phyloP scores from a whole-genome alignment of 1,139 yeast species.

The Geotrichum restrictum region DNA sequence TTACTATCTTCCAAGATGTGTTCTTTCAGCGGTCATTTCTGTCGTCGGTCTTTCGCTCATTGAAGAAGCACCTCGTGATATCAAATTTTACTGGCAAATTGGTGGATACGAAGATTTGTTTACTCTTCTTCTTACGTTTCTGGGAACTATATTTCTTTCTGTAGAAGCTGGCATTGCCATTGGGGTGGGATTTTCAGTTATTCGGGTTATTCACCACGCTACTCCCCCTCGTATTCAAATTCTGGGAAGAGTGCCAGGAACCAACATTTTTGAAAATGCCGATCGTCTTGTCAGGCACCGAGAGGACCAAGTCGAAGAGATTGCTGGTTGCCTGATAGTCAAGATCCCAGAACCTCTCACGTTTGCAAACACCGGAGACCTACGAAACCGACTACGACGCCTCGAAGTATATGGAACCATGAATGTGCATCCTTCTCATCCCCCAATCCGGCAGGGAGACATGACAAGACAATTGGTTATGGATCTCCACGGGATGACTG shows the following conservation, averaged over 20 bases:
- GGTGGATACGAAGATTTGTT: constrained; percentile 73
- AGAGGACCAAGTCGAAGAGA: constrained; percentile 49
- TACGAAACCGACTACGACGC: constrained; percentile 67
- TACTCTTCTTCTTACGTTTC: constrained; percentile 68
- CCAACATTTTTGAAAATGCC: constrained; percentile 73
- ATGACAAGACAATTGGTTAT: constrained; percentile 68
- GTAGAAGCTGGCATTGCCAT: constrained; percentile 88
- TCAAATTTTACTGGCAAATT: constrained; percentile 67
- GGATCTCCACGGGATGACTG: constrained; percentile 83
- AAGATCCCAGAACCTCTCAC: constrained; percentile 91
- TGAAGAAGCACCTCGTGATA: constrained; percentile 83
- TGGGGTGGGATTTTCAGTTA: constrained; percentile 75
- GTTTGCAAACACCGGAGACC: constrained; percentile 83
- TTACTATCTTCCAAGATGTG: constrained; percentile 74
- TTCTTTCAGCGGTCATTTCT: constrained; percentile 75
- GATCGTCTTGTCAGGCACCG: constrained; percentile 42
- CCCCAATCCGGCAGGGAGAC: constrained; percentile 50
- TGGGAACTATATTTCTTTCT: constrained; percentile 72
- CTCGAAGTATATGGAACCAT: constrained; percentile 83
- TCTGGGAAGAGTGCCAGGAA: constrained; percentile 74
- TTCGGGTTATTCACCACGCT: constrained; percentile 79
- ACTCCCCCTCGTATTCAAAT: constrained; percentile 87
- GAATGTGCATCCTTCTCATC: constrained; percentile 77
- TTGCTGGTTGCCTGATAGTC: constrained; percentile 81
- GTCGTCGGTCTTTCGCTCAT: constrained; percentile 73